Percentiles rank a stretch among this genome's conserved stretches.
Evolutionary conservation across 2,329 filamentous ascomycete species (phyloP).

Genomic region (Rhytidhysteron rufulum): DNA sequence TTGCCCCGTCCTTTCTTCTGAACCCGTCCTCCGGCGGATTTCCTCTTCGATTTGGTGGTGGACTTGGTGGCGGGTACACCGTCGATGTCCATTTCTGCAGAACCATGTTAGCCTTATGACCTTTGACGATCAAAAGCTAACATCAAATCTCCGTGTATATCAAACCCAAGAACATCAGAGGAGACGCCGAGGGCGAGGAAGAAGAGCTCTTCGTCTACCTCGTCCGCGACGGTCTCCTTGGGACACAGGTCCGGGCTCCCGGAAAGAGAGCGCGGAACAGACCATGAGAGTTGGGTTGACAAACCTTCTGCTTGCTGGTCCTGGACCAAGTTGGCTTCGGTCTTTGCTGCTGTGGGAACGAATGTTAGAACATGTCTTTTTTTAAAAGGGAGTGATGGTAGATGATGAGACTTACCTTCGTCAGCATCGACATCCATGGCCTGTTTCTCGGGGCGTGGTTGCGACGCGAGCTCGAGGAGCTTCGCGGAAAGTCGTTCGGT

Average conservation of each 20-base stretch:
- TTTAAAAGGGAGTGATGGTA: too few relatives aligned
- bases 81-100: constrained; percentile 25
- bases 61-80: constrained; percentile 7
- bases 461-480: constrained; percentile 72
- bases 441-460: constrained; percentile 61
- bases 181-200: constrained; percentile 24
- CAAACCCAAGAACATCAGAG: constrained; percentile 22
- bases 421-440: constrained; percentile 47
- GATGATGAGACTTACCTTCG: constrained; percentile 24
- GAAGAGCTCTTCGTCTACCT: constrained; percentile 19
- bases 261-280: constrained; percentile 7
- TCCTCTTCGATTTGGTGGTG: constrained; percentile 14
- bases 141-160: constrained; percentile 17
- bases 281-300: constrained; percentile 9
- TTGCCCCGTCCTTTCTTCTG: constrained; percentile 23
- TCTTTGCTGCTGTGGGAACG: constrained; percentile 4
- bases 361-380: too few relatives aligned
- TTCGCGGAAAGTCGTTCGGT: constrained; percentile 82
- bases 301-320: constrained; percentile 12
- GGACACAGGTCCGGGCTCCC: not conserved
- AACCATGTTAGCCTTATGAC: constrained; percentile 9
- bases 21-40: constrained; percentile 13
- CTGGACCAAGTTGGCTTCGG: constrained; percentile 2
- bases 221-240: not conserved
- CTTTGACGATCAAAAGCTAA: constrained; percentile 15